Base-by-base conservation (phyloP, 306 rosid genomes). In the Citrullus amarus region DNA sequence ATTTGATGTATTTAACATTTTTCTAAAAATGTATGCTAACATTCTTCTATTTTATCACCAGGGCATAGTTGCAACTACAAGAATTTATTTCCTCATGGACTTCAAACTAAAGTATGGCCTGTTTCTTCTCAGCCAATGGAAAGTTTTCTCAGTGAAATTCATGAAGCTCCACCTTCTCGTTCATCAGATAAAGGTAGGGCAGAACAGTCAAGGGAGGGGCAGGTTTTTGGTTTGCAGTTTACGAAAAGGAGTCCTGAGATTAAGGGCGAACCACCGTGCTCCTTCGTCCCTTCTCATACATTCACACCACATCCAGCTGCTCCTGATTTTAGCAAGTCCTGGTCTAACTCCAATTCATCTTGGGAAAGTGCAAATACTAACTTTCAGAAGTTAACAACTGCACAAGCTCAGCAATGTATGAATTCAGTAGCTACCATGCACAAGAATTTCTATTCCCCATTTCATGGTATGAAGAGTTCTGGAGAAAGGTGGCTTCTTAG, bases 331-430 rank as follows among this genome's bases (percentile, higher is more conserved):
- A 74, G 82, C 1, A 92, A 81, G 86, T 75, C 96, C 56, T 88
- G 89, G 96, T 83, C 90, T 81, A 90, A 85, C 78, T 87, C 94
- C 10, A 85, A 86, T 74, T 86, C 92, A 78, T 88, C 96, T 71
- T 90, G 90, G 96, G 95, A 88, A 83, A 87, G 83, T 82, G 86
- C 88, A 46, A 90, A 70, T 77, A 76, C 90, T 79, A 84, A 84
- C 87, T 82, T 84, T 89, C 92, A 86, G 82, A 94, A 88, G 82
- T 79, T 87, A 75, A 72, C 82, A 75, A 81, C 91, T 20, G 83
- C 80, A 83, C 95, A 89, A 84, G 84, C 82, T 71, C 87, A 84
- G 80, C 85, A 86, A 3, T 80, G 51, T 84, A 84, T 81, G 66
- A 88, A 86, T 72, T 78, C 84, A 50, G 85, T 86, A 34, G 80